These are phyloP conservation scores for Didymella segeticola DNA, from an alignment of 2,329 filamentous ascomycete genomes.

Conservation along the genomic window DNA sequence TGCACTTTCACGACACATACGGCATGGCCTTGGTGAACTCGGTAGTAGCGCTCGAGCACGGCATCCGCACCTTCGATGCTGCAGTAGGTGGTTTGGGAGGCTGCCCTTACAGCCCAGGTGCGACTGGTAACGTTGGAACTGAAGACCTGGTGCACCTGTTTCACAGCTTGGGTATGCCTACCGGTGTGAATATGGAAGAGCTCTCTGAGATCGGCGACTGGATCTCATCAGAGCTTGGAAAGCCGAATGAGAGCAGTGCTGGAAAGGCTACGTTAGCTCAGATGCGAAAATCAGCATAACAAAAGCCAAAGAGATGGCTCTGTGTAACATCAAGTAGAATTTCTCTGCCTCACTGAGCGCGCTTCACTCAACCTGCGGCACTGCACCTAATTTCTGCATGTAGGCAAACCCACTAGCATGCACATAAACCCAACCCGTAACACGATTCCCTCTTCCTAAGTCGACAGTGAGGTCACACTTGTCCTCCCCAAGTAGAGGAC, in stretches of 20 bases:
- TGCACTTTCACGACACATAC: slow-evolving; percentile 91
- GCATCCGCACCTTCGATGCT: slow-evolving; percentile 79
- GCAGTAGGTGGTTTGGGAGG: slow-evolving; percentile 83
- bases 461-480: not conserved
- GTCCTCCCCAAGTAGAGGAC: not conserved
- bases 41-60: slow-evolving; percentile 76
- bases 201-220: slow-evolving; percentile 48
- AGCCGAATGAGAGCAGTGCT: slow-evolving; percentile 48
- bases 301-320: not conserved
- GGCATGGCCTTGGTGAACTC: slow-evolving; percentile 85
- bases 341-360: not conserved
- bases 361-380: not conserved
- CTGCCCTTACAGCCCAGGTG: slow-evolving; percentile 84
- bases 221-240: slow-evolving; percentile 47
- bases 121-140: slow-evolving; percentile 84
- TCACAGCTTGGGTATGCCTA: slow-evolving; percentile 75
- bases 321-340: not conserved
- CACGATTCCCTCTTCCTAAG: not conserved
- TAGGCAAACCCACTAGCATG: too few relatives aligned
- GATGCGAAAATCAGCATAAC: slow-evolving; percentile 22
- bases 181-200: slow-evolving; percentile 64
- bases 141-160: slow-evolving; percentile 82
- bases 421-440: too few relatives aligned
- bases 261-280: slow-evolving; percentile 48
- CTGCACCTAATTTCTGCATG: too few relatives aligned